These are phyloP conservation scores for Claviceps pazoutovae DNA, from an alignment of 2,329 filamentous ascomycete species.

Conservation along the genomic window DNA sequence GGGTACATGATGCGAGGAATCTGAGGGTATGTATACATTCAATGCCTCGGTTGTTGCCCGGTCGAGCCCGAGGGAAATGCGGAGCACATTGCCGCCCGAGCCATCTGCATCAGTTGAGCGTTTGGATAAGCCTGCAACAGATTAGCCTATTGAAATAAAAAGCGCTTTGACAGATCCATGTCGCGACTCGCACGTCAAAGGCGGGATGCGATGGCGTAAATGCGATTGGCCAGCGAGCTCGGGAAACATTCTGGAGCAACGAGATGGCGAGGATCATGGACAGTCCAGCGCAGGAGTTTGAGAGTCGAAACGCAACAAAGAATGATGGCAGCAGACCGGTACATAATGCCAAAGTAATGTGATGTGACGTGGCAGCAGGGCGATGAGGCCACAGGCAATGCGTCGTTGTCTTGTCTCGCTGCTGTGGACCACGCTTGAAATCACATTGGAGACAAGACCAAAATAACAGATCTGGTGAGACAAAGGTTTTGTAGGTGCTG, in stretches of 20 bases:
- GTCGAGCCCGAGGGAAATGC: background rate
- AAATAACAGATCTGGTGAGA: too few species aligned
- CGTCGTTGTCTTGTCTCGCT: too few species aligned
- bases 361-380: too few species aligned
- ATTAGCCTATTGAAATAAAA: background rate
- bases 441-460: too few species aligned
- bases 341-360: too few species aligned
- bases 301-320: too few species aligned
- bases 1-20: background rate
- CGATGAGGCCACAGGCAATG: too few species aligned
- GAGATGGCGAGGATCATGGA: background rate
- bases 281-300: too few species aligned
- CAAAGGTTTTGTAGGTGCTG: too few species aligned
- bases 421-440: too few species aligned
- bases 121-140: background rate
- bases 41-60: background rate
- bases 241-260: background rate
- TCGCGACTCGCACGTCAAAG: background rate
- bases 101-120: background rate
- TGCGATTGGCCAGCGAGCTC: background rate
- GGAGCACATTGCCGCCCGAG: background rate
- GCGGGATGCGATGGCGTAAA: background rate
- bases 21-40: background rate
- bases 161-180: background rate
- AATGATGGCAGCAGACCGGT: too few species aligned